Percentiles rank a stretch among this genome's conserved stretches.
Conservation (phyloP, 2,329 filamentous ascomycete species). For the Fonsecaea nubica region DNA sequence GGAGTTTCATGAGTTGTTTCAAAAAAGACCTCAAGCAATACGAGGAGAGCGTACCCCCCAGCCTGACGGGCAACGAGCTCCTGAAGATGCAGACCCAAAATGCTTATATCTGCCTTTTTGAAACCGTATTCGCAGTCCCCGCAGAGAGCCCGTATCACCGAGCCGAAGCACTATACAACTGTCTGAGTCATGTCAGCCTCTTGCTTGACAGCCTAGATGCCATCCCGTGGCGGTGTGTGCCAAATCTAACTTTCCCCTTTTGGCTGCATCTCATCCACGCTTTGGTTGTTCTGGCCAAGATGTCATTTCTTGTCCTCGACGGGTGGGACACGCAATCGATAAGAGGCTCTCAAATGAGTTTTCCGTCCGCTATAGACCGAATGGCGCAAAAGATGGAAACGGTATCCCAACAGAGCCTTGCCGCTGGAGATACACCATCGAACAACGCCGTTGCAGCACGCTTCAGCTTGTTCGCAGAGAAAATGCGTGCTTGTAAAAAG, state of each 20-base stretch:
- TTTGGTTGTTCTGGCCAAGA: constrained; percentile 40
- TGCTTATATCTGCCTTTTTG: constrained; percentile 41
- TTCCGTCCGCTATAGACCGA: constrained; percentile 32
- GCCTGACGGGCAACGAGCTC: constrained; percentile 17
- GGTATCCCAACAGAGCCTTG: constrained; percentile 1
- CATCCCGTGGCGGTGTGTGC: constrained; percentile 53
- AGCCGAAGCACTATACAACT: constrained; percentile 51
- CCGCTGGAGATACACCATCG: background rate
- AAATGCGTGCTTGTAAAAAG: constrained; percentile 24
- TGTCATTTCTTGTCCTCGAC: constrained; percentile 41
- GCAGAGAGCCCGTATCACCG: constrained; percentile 51
- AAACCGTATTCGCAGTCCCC: constrained; percentile 42
- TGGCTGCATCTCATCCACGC: constrained; percentile 59
- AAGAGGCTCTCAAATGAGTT: constrained; percentile 36
- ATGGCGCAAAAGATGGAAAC: constrained; percentile 37
- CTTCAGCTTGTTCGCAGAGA: constrained; percentile 28
- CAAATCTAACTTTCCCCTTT: constrained; percentile 55
- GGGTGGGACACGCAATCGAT: constrained; percentile 43
- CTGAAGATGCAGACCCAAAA: constrained; percentile 20
- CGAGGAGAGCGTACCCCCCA: constrained; percentile 23
- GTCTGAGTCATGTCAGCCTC: constrained; percentile 54
- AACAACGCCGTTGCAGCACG: constrained; percentile 16
- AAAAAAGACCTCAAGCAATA: constrained; percentile 49
- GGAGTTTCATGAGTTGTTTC: constrained; percentile 52
- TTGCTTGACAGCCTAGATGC: constrained; percentile 60